A percentile compares a stretch with the other conserved stretches of the same genome.
Conservation (phyloP, 768 basidiomycete species). For the Atractiella rhizophila region DNA sequence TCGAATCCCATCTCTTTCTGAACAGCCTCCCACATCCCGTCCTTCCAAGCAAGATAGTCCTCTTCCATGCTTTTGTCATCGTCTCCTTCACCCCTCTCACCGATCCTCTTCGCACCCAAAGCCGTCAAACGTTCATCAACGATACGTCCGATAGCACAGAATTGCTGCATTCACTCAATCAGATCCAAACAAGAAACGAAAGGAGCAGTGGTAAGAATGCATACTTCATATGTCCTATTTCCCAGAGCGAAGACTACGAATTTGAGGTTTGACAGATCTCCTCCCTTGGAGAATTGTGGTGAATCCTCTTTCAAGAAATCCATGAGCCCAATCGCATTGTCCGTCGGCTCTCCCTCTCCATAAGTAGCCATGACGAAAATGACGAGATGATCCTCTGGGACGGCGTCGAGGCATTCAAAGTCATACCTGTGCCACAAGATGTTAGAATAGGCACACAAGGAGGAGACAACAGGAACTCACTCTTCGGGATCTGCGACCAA, state of each 20-base stretch:
- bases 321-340: constrained; percentile 85
- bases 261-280: constrained; percentile 54
- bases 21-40: constrained; percentile 82
- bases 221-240: constrained; percentile 18
- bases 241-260: constrained; percentile 88
- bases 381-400: constrained; percentile 63
- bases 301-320: constrained; percentile 67
- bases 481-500: constrained; percentile 97
- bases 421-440: constrained; percentile 35
- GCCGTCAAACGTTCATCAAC: constrained; percentile 46
- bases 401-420: constrained; percentile 76
- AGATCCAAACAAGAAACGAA: neutral
- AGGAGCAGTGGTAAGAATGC: neutral
- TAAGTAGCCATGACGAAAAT: constrained; percentile 97
- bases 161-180: constrained; percentile 35
- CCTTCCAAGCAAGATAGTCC: constrained; percentile 98
- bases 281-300: constrained; percentile 66
- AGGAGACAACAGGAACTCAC: constrained; percentile 8
- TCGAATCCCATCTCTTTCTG: constrained; percentile 61
- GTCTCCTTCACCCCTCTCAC: constrained; percentile 80
- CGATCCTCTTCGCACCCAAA: constrained; percentile 63
- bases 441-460: neutral
- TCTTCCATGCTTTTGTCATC: constrained; percentile 99
- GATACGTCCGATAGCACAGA: constrained; percentile 63
- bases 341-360: constrained; percentile 94